phyloP scores from a whole-genome alignment of 495 filamentous ascomycete genomes.

The Trichoderma erinaceum region DNA sequence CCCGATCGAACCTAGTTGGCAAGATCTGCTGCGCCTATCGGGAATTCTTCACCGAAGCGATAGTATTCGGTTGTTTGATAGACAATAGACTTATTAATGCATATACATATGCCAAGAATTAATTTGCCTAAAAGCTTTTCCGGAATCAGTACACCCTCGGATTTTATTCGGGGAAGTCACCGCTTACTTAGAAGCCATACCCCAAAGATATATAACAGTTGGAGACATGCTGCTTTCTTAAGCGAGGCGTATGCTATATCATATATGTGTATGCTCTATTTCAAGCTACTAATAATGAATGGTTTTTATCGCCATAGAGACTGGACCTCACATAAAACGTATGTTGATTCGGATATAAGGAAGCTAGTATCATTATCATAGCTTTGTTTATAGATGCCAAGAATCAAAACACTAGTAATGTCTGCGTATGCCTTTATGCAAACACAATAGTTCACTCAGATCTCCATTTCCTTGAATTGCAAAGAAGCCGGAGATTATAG shows the following conservation, averaged over 20 bases:
- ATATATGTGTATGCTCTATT: no score
- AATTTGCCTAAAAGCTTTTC: background rate
- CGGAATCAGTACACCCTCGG: background rate
- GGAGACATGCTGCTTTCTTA: background rate
- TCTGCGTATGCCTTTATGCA: no score
- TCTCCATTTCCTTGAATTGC: background rate
- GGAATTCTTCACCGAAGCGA: background rate
- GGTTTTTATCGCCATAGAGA: no score
- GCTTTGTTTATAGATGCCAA: no score
- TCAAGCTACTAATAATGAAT: no score
- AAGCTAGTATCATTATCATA: no score
- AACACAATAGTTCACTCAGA: background rate
- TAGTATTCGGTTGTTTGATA: no score
- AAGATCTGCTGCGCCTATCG: background rate
- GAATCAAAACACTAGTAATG: no score
- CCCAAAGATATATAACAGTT: background rate
- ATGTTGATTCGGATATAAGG: no score
- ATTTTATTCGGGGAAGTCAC: background rate
- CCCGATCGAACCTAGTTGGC: background rate
- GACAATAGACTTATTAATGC: background rate
- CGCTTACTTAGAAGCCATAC: background rate
- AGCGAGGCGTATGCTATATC: background rate
- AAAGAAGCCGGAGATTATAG: background rate
- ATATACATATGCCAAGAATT: background rate
- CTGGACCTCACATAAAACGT: no score